Evolutionary conservation across 2,329 filamentous ascomycete species (phyloP).

Genomic region (Aspergillus sp.): DNA sequence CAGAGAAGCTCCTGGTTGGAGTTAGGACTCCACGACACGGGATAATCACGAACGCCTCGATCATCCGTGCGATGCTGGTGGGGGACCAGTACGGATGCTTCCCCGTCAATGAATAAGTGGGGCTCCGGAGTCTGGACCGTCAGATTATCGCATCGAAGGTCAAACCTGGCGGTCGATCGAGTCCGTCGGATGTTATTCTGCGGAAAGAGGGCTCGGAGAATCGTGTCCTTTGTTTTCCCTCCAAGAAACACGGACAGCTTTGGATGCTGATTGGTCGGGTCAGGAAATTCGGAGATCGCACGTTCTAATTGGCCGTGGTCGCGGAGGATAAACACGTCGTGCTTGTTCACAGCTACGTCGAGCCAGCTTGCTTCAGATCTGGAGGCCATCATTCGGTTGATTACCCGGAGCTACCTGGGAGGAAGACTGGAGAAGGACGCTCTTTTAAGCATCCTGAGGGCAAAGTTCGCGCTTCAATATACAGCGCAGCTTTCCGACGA

Average conservation of each 20-base stretch:
- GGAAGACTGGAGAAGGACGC: neutral
- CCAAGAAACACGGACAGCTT: conserved; percentile 3
- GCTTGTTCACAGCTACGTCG: neutral
- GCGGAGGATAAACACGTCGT: neutral
- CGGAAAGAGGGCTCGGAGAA: conserved; percentile 2
- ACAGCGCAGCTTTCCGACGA: neutral
- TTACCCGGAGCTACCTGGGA: neutral
- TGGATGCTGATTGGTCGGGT: neutral
- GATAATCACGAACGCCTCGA: neutral
- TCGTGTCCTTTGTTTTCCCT: neutral
- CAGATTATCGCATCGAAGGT: neutral
- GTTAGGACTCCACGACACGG: conserved; percentile 1
- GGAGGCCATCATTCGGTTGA: neutral
- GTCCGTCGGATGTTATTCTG: conserved; percentile 6
- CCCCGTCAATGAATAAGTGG: neutral
- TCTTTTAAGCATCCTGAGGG: neutral
- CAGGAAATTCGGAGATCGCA: neutral
- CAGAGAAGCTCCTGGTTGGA: neutral
- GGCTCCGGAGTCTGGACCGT: neutral
- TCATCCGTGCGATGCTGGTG: neutral
- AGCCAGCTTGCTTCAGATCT: conserved; percentile 3
- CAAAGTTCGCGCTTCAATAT: neutral
- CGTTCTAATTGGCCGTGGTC: neutral
- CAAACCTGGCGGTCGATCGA: neutral
- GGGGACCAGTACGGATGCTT: neutral